Conservation (phyloP, 192 early-diverging fungal species). For the Backusella psychrophila region DNA sequence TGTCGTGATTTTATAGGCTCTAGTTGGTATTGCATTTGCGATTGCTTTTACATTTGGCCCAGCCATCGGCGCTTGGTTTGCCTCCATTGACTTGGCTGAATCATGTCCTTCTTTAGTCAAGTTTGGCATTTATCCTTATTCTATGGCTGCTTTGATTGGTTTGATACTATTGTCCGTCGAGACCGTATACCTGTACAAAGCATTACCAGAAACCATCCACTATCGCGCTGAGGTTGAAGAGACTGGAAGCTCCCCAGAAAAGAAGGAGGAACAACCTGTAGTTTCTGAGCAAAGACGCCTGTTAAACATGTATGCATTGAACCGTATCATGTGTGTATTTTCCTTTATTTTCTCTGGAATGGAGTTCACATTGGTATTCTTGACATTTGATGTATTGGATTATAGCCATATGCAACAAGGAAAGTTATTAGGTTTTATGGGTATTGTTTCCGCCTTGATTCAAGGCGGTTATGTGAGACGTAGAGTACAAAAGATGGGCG, state of each 20-base stretch:
- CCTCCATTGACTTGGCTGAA: conserved; percentile 48
- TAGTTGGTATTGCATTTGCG: conserved; percentile 96
- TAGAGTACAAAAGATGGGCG: conserved; percentile 58
- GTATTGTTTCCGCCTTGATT: conserved; percentile 80
- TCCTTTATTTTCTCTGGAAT: conserved; percentile 95
- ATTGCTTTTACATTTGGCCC: conserved; percentile 96
- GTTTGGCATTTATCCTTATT: conserved; percentile 70
- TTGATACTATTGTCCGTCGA: conserved; percentile 81
- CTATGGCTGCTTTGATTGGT: conserved; percentile 84
- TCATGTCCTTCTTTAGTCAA: conserved; percentile 40
- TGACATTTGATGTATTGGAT: conserved; percentile 89
- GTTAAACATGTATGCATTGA: conserved; percentile 51
- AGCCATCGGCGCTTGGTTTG: conserved; percentile 81
- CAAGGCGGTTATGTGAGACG: conserved; percentile 95
- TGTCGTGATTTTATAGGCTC: conserved; percentile 54
- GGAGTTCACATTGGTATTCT: conserved; percentile 98
- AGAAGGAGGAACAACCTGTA: background rate
- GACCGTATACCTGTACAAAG: conserved; percentile 69
- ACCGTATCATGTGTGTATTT: conserved; percentile 78
- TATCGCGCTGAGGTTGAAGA: conserved; percentile 21
- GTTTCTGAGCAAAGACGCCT: conserved; percentile 10
- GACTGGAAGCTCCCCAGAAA: background rate
- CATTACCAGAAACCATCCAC: conserved; percentile 74
- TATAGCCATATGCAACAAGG: conserved; percentile 91
- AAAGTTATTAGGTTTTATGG: conserved; percentile 81